These are phyloP conservation scores for Trichosanthes cucumerina DNA, from an alignment of 306 rosid species.

Conservation along the genomic window DNA sequence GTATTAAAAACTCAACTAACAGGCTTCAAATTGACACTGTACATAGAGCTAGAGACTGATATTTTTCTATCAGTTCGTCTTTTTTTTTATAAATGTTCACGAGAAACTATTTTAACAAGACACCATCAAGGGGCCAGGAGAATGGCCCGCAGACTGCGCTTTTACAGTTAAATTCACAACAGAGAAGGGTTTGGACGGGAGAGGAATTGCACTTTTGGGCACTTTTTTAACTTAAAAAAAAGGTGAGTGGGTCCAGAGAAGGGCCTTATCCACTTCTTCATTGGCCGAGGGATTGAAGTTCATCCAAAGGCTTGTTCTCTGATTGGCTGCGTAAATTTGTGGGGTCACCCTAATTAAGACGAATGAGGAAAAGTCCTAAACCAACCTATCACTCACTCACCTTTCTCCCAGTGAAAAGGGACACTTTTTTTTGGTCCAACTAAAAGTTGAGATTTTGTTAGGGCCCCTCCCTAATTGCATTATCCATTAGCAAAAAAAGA, in stretches of 20 bases:
- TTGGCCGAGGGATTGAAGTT: not conserved
- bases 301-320: not conserved
- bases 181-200: not conserved
- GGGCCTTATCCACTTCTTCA: conserved; percentile 9
- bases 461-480: not conserved
- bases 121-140: not conserved
- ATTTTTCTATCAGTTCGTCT: not conserved
- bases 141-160: conserved; percentile 53
- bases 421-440: not conserved
- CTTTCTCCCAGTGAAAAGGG: not conserved
- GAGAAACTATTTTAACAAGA: not conserved
- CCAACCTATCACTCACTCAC: conserved; percentile 1
- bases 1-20: not conserved
- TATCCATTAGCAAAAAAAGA: too few species aligned
- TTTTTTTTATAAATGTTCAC: too few species aligned
- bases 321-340: conserved; percentile 9
- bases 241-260: not conserved
- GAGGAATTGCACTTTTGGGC: conserved; percentile 25
- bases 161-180: conserved; percentile 29
- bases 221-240: not conserved
- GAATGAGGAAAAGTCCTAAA: not conserved
- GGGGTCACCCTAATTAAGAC: not conserved
- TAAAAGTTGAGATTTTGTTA: conserved; percentile 7
- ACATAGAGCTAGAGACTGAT: not conserved
- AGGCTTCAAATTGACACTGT: not conserved